Evolutionary conservation across 1,139 yeast species (phyloP), one percentile per base, ranked within the genome.

Genomic region (Casaregolazyma suthepensis): DNA sequence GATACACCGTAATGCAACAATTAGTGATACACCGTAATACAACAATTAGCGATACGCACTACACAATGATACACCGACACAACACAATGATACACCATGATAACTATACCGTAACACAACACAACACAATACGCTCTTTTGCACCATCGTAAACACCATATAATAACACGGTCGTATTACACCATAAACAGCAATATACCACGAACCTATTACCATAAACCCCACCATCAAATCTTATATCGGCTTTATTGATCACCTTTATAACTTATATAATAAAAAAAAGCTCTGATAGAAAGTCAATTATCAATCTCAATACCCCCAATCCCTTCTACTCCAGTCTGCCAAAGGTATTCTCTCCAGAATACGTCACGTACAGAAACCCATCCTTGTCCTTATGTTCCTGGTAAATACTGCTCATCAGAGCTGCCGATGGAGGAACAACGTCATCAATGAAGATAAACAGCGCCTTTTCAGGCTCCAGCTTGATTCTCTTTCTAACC

Each of bases 341-440:
- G 48, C 77, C 79, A 63, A 73, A 73, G 40, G 77, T 73, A 62
- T 74, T 72, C 70, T 74, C 75, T 50, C 78, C 72, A 53, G 75
- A 70, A 66, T 91, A 93, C 59, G 95, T 83, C 61, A 93, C 94
- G 71, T 93, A 93, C 66, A 93, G 80, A 73, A 93, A 93, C 43
- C 99, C 99, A 69, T 93, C 99, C 67, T 91, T 91, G 68, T 93
- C 99, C 75, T 90, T 90, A 73, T 93, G 96, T 71, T 93, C 97
- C 65, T 90, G 96, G 68, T 93, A 93, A 59, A 93, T 87, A 29
- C 93, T 81, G 63, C 96, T 86, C 91, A 93, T 90, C 64, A 93
- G 80, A 26, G 98, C 96, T 20, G 98, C 97, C 1, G 99, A 93
- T 49, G 98, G 98, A 20, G 99, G 99, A 64, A 93, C 79, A 56